These are phyloP conservation scores for Xylariales sp. DNA, from an alignment of 2,329 filamentous ascomycete genomes.

Conservation along the genomic window DNA sequence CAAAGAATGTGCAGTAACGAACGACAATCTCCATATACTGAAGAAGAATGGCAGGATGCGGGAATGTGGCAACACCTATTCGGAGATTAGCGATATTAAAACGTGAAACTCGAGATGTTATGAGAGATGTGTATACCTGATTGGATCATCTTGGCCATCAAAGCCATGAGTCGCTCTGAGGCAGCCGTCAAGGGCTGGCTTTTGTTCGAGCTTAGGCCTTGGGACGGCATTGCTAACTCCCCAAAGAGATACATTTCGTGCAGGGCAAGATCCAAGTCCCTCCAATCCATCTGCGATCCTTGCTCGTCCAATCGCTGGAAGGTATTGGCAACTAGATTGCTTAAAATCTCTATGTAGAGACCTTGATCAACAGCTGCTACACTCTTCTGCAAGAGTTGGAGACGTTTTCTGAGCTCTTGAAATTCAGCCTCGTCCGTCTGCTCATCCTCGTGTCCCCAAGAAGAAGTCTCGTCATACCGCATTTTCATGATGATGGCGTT, in stretches of 20 bases:
- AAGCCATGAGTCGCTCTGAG: conserved; percentile 75
- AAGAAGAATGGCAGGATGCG: conserved; percentile 85
- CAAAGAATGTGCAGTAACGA: conserved; percentile 89
- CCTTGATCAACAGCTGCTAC: conserved; percentile 84
- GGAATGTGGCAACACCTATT: conserved; percentile 75
- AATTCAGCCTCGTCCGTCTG: conserved; percentile 97
- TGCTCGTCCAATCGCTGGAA: conserved; percentile 76
- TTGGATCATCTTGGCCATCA: conserved; percentile 95
- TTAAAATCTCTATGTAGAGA: conserved; percentile 85
- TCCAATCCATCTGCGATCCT: conserved; percentile 79
- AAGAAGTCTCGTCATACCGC: conserved; percentile 93
- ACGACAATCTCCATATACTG: conserved; percentile 99
- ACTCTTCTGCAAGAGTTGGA: conserved; percentile 89
- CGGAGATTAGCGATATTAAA: no score
- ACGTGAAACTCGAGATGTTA: no score
- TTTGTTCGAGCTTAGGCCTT: conserved; percentile 81
- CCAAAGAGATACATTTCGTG: conserved; percentile 96
- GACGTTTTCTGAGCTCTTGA: conserved; percentile 83
- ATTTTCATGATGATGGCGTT: conserved; percentile 94
- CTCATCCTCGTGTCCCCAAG: conserved; percentile 90
- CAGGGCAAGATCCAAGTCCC: conserved; percentile 87
- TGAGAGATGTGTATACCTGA: conserved; percentile 79
- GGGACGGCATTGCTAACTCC: conserved; percentile 84
- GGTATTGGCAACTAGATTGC: conserved; percentile 80
- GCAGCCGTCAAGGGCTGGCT: conserved; percentile 69